Evolutionary conservation across 352 stramenopile species (phyloP).

Genomic region (Phytophthora macrochlamydospora): DNA sequence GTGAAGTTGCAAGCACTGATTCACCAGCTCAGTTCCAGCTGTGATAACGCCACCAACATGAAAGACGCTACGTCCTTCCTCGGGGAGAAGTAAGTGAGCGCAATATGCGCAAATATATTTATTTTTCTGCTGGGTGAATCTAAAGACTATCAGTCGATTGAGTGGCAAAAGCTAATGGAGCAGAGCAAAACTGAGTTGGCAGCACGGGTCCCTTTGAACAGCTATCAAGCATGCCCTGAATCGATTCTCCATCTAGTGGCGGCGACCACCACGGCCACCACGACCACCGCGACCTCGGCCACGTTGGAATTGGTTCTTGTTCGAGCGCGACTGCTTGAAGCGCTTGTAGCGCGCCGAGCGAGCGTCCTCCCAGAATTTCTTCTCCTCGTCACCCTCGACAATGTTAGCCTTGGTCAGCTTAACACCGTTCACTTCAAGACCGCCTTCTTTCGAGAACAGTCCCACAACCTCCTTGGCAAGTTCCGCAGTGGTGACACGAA

Average conservation of each 20-base stretch:
- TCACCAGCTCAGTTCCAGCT: slow-evolving; percentile 79
- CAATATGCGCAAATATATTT: slow-evolving; percentile 37
- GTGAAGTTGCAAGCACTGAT: slow-evolving; percentile 84
- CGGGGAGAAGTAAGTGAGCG: slow-evolving; percentile 51
- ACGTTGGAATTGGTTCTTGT: slow-evolving; percentile 62
- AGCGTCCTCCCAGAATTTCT: slow-evolving; percentile 86
- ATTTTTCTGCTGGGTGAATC: slow-evolving; percentile 28
- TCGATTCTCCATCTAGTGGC: slow-evolving; percentile 39
- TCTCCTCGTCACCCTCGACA: slow-evolving; percentile 80
- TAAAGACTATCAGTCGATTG: slow-evolving; percentile 18
- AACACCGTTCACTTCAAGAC: slow-evolving; percentile 73
- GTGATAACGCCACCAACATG: slow-evolving; percentile 47
- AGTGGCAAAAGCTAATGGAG: slow-evolving; percentile 13
- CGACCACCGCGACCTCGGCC: slow-evolving; percentile 46
- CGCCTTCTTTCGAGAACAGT: slow-evolving; percentile 59
- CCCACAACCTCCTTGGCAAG: slow-evolving; percentile 69
- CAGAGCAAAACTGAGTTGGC: slow-evolving; percentile 15
- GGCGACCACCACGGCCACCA: slow-evolving; percentile 42
- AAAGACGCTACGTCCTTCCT: slow-evolving; percentile 57
- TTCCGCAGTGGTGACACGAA: slow-evolving; percentile 65
- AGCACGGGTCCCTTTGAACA: neutral
- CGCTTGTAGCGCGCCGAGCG: slow-evolving; percentile 72
- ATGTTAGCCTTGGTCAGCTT: slow-evolving; percentile 62
- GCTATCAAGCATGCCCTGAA: neutral
- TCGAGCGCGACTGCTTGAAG: slow-evolving; percentile 81